Percentiles rank a stretch among this genome's conserved stretches.
Evolutionary conservation across 805 yeast genomes (phyloP).

Genomic region (Komagataella populi): DNA sequence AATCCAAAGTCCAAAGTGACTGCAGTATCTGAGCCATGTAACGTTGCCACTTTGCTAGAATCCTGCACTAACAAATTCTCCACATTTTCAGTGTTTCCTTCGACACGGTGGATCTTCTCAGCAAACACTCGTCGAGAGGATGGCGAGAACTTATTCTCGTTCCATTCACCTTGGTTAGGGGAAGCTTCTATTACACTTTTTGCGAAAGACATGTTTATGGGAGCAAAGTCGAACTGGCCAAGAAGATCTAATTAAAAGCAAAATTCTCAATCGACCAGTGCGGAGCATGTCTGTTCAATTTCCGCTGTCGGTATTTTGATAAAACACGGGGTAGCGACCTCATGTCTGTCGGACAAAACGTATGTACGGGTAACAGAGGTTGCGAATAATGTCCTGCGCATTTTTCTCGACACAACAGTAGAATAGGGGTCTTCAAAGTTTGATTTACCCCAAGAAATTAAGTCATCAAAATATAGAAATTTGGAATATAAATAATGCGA

Average conservation of each 20-base stretch:
- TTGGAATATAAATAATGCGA: background rate
- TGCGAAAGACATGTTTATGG: slow-evolving; percentile 1
- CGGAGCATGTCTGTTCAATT: background rate
- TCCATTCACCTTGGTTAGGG: slow-evolving; percentile 6
- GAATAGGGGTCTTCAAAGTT: background rate
- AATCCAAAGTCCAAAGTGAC: slow-evolving; percentile 4
- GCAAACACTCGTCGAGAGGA: slow-evolving; percentile 3
- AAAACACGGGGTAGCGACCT: background rate
- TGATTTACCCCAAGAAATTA: background rate
- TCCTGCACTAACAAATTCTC: slow-evolving; percentile 1
- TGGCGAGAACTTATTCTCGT: slow-evolving; percentile 4
- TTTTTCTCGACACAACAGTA: background rate
- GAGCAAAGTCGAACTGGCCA: background rate
- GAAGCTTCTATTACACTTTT: slow-evolving; percentile 2
- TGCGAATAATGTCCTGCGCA: background rate
- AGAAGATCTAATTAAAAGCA: background rate
- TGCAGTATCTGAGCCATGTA: slow-evolving; percentile 4
- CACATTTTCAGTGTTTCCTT: slow-evolving; percentile 2
- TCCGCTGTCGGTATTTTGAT: background rate
- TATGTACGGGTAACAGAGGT: background rate
- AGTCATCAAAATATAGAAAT: too few species aligned
- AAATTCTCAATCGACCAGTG: background rate
- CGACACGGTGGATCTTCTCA: background rate
- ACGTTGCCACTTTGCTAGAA: background rate
- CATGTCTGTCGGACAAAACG: background rate